phyloP scores from a whole-genome alignment of 257 asterid genomes.

The Handroanthus guayacan region DNA sequence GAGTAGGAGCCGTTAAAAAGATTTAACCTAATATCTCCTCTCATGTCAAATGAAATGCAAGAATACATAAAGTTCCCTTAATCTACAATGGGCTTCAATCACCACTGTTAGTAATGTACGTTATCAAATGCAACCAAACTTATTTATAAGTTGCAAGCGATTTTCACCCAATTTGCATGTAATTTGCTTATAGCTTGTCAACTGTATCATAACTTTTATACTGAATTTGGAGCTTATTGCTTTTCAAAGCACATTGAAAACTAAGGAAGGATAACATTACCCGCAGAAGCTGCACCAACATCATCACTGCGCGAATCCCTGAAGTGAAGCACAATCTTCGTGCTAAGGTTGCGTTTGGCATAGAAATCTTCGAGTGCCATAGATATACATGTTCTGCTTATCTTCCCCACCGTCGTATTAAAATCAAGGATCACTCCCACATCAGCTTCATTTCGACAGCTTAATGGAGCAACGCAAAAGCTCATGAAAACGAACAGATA shows the following conservation, averaged over 20 bases:
- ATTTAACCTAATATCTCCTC: too few species aligned
- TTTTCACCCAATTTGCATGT: too few species aligned
- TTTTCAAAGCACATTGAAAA: neutral
- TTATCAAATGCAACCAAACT: too few species aligned
- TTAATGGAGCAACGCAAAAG: constrained; percentile 15
- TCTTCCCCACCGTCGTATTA: constrained; percentile 38
- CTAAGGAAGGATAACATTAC: neutral
- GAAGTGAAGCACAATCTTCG: constrained; percentile 46
- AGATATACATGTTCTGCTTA: constrained; percentile 39
- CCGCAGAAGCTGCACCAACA: constrained; percentile 50
- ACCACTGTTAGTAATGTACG: too few species aligned
- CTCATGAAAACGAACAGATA: constrained; percentile 26
- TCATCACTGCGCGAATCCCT: constrained; percentile 42
- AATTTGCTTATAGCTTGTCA: neutral
- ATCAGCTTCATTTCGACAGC: constrained; percentile 25
- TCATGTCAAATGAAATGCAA: too few species aligned
- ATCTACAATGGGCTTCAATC: too few species aligned
- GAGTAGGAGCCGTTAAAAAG: too few species aligned
- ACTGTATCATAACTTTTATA: neutral
- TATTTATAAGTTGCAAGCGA: neutral
- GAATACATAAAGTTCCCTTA: too few species aligned
- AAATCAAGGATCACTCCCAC: constrained; percentile 56
- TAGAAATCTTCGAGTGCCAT: constrained; percentile 56
- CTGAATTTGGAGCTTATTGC: neutral
- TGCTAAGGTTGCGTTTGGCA: constrained; percentile 34